These are phyloP conservation scores for Bombardia bombarda DNA, from an alignment of 495 filamentous ascomycete genomes.

Conservation along the genomic window DNA sequence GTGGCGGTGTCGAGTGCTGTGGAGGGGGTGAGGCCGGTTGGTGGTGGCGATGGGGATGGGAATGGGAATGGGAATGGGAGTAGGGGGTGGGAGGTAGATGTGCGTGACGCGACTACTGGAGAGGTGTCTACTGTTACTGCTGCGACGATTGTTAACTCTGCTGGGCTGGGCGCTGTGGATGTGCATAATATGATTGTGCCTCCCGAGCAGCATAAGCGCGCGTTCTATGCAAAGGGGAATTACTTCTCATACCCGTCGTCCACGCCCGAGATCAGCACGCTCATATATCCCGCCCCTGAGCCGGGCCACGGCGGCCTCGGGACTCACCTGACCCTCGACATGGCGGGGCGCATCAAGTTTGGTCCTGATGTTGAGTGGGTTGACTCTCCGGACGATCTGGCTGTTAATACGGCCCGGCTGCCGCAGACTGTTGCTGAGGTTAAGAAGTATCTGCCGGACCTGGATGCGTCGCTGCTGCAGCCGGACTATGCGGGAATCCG, in stretches of 20 bases:
- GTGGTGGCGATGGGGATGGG: constrained; percentile 26
- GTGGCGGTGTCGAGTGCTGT: constrained; percentile 60
- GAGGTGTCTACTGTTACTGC: constrained; percentile 55
- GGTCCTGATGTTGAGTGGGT: constrained; percentile 97
- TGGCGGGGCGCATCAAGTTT: constrained; percentile 80
- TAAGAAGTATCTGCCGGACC: constrained; percentile 63
- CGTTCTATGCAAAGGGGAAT: constrained; percentile 87
- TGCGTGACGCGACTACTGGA: constrained; percentile 34
- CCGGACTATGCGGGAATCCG: constrained; percentile 88
- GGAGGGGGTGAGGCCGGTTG: constrained; percentile 45
- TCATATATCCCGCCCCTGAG: constrained; percentile 80
- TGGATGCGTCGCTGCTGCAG: constrained; percentile 57
- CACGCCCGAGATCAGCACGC: constrained; percentile 56
- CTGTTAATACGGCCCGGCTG: constrained; percentile 48
- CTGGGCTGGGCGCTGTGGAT: constrained; percentile 66
- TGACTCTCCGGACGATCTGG: constrained; percentile 31
- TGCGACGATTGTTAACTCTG: constrained; percentile 75
- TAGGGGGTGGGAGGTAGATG: constrained; percentile 34
- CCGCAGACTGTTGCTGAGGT: constrained; percentile 66
- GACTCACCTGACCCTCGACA: constrained; percentile 87
- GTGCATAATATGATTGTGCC: constrained; percentile 82
- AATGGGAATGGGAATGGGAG: constrained; percentile 39
- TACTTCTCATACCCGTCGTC: constrained; percentile 81
- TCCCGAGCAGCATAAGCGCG: constrained; percentile 40
- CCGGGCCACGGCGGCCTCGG: constrained; percentile 79